phyloP scores from a whole-genome alignment of 2,329 filamentous ascomycete genomes.

The Colletotrichum phormii region DNA sequence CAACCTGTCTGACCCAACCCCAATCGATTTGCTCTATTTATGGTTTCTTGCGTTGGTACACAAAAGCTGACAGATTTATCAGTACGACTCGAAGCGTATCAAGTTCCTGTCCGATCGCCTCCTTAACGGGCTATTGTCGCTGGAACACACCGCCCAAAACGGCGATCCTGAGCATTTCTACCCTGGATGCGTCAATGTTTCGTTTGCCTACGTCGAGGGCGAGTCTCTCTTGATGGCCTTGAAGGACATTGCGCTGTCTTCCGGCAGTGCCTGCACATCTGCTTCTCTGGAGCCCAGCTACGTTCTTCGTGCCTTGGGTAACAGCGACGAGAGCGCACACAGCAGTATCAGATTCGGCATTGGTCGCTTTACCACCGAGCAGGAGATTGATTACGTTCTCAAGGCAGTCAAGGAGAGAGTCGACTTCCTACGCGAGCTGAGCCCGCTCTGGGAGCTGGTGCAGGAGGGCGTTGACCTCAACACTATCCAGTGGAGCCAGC shows the following conservation, averaged over 20 bases:
- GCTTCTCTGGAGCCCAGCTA: slow-evolving; percentile 97
- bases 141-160: slow-evolving; percentile 95
- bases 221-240: slow-evolving; percentile 98
- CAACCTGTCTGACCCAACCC: slow-evolving; percentile 71
- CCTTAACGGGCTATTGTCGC: slow-evolving; percentile 81
- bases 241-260: slow-evolving; percentile 97
- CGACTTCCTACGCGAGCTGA: slow-evolving; percentile 91
- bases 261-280: slow-evolving; percentile 96
- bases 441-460: slow-evolving; percentile 96
- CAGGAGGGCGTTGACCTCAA: slow-evolving; percentile 96
- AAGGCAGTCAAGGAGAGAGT: slow-evolving; percentile 94
- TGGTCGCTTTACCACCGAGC: slow-evolving; percentile 94
- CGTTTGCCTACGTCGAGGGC: slow-evolving; percentile 97
- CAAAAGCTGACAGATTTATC: neutral
- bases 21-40: slow-evolving; percentile 6
- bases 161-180: slow-evolving; percentile 88
- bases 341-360: slow-evolving; percentile 98
- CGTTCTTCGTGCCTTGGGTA: slow-evolving; percentile 92
- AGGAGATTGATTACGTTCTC: slow-evolving; percentile 96
- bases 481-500: slow-evolving; percentile 98
- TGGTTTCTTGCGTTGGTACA: neutral
- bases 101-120: slow-evolving; percentile 85
- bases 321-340: slow-evolving; percentile 96
- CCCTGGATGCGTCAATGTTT: slow-evolving; percentile 97
- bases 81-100: slow-evolving; percentile 95